Evolutionary conservation across 2,329 filamentous ascomycete genomes (phyloP), one percentile per base, ranked within the genome.

Genomic region (Aspergillus brasiliensis): DNA sequence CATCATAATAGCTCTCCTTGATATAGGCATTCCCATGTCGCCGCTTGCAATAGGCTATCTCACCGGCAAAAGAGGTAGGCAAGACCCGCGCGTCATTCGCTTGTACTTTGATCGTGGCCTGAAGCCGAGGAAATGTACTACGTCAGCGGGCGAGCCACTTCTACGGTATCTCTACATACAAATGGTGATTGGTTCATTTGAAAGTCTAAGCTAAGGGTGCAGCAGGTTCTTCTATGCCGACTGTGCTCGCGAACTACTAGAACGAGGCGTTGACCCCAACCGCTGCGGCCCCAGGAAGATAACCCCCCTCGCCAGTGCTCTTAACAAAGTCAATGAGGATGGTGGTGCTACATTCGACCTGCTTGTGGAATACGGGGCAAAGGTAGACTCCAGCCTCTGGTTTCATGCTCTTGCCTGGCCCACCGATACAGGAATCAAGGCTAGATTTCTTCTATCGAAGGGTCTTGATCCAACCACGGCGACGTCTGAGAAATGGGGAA

Each of bases 381-480:
- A 46, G 21, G 27, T 63, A n/a, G 31, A 58, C n/a, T 44, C 58
- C 31, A 42, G 46, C 37, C 51, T 63, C 1, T 52, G 60, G 13
- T 60, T 58, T 28, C 28, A 38, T 13, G 51, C 61, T 42, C 28
- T 58, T 55, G 58, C 46, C 47, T 21, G 49, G 60, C 21, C 44
- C 55, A 62, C 44, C 37, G 55, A 28, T 28, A 8, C 27, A 28
- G 58, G 59, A 21, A n/a, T 59, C 21, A 61, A 49, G 47, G 58
- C 56, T n/a, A 40, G 56, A 11, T 61, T 58, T 51, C 55, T 63
- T 42, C 61, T 63, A 5, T 56, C 47, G 10, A 63, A 38, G 47
- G 61, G 61, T 27, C 38, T 61, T 17, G 37, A 61, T 55, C 55
- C 55, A 5, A 64, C 62, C 19, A 57, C 49, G n/a, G 55, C 56